phyloP scores from a whole-genome alignment of 2,329 filamentous ascomycete genomes.

The Colletotrichum orbiculare region DNA sequence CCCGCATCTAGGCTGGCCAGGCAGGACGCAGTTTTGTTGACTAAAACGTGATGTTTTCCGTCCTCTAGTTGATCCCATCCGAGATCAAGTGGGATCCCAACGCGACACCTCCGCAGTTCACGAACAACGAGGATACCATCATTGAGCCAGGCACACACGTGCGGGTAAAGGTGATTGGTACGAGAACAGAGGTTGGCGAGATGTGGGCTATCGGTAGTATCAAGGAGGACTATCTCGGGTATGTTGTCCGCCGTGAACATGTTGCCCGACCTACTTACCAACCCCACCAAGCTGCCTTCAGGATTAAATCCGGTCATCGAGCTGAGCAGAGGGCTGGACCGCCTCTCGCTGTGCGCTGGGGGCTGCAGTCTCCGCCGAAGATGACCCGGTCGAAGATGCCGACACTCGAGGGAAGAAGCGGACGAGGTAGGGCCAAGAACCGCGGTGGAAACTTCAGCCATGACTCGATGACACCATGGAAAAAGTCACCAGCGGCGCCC shows the following conservation, averaged over 20 bases:
- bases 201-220: constrained; percentile 99
- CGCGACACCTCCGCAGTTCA: constrained; percentile 95
- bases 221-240: constrained; percentile 84
- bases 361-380: too few relatives aligned
- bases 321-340: too few relatives aligned
- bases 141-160: constrained; percentile 96
- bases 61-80: constrained; percentile 81
- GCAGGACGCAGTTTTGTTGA: constrained; percentile 17
- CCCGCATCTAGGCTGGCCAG: constrained; percentile 32
- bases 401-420: background rate
- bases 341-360: too few relatives aligned
- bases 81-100: constrained; percentile 96
- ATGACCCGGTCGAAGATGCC: background rate
- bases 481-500: background rate
- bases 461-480: background rate
- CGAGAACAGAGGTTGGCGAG: constrained; percentile 90
- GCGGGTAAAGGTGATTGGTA: constrained; percentile 93
- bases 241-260: constrained; percentile 40
- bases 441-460: background rate
- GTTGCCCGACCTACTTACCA: constrained; percentile 27
- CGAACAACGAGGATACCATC: constrained; percentile 91
- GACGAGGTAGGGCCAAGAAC: too few relatives aligned
- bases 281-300: constrained; percentile 36
- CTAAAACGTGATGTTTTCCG: constrained; percentile 40
- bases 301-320: constrained; percentile 19